These are phyloP conservation scores for Viola odorata DNA, from an alignment of 345 rosid genomes.

Conservation along the genomic window DNA sequence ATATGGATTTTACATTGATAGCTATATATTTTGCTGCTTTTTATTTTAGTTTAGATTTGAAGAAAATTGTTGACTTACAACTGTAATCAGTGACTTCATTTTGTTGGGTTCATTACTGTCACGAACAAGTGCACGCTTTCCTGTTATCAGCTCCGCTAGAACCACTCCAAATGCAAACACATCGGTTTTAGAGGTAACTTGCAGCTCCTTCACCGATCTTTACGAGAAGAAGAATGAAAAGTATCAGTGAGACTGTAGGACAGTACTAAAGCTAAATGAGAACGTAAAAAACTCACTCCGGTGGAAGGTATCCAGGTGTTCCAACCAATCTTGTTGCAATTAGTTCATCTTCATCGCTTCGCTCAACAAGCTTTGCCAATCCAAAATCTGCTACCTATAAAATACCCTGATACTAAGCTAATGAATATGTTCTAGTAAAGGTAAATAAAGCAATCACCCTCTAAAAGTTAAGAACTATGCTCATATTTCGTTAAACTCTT, in stretches of 20 bases:
- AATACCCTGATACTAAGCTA: not conserved
- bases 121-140: slow-evolving; percentile 49
- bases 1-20: not conserved
- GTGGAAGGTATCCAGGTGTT: slow-evolving; percentile 68
- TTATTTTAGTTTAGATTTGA: not conserved
- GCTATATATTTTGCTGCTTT: not conserved
- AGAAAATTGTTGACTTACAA: slow-evolving; percentile 26
- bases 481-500: no score
- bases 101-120: slow-evolving; percentile 43
- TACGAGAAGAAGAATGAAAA: slow-evolving; percentile 4
- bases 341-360: slow-evolving; percentile 43
- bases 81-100: slow-evolving; percentile 41
- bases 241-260: not conserved
- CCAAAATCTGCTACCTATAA: slow-evolving; percentile 67
- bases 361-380: slow-evolving; percentile 53
- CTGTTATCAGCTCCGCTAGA: slow-evolving; percentile 60
- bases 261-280: not conserved
- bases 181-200: slow-evolving; percentile 57
- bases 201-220: slow-evolving; percentile 65
- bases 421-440: not conserved
- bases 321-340: slow-evolving; percentile 60
- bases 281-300: slow-evolving; percentile 36
- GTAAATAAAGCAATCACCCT: no score
- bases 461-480: no score
- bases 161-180: slow-evolving; percentile 67